These are phyloP conservation scores for Aspergillus avenaceus DNA, from an alignment of 495 filamentous ascomycete species.

Conservation along the genomic window DNA sequence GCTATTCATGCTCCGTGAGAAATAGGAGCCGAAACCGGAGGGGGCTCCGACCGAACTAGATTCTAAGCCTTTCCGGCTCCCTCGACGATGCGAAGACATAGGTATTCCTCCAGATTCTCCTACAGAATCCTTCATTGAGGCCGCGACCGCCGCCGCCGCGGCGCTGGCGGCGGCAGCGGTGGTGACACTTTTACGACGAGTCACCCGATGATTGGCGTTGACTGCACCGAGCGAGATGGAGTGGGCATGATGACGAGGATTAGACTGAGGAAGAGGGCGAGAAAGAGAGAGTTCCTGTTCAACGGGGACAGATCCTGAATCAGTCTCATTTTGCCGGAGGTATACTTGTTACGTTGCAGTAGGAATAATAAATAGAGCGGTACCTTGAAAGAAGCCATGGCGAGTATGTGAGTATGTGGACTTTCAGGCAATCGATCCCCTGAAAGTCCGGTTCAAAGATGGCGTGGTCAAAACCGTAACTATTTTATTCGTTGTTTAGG, in stretches of 20 bases:
- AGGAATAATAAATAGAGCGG: slow-evolving; percentile 7
- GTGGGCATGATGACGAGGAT: slow-evolving; percentile 75
- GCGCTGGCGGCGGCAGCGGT: slow-evolving; percentile 70
- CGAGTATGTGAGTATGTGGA: slow-evolving; percentile 24
- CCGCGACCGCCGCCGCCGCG: slow-evolving; percentile 70
- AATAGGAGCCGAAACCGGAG: slow-evolving; percentile 37
- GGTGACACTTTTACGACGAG: slow-evolving; percentile 89
- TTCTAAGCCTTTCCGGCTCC: slow-evolving; percentile 43
- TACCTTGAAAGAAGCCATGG: slow-evolving; percentile 49
- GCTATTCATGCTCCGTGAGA: slow-evolving; percentile 48
- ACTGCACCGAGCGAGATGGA: slow-evolving; percentile 75
- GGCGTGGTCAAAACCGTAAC: slow-evolving; percentile 11
- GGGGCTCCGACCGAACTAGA: slow-evolving; percentile 36
- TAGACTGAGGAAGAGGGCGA: slow-evolving; percentile 41
- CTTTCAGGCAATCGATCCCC: slow-evolving; percentile 30
- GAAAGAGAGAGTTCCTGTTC: slow-evolving; percentile 45
- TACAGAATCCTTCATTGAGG: slow-evolving; percentile 62
- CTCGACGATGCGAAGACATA: slow-evolving; percentile 40
- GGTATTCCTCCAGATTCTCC: slow-evolving; percentile 39
- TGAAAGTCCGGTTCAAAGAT: slow-evolving; percentile 27
- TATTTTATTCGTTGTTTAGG: neutral
- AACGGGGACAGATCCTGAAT: neutral
- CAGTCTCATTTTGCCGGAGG: neutral
- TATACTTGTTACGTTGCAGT: neutral
- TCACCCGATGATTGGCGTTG: slow-evolving; percentile 79